phyloP scores from a whole-genome alignment of 805 yeast species.

The Myxozyma vanderwaltii region DNA sequence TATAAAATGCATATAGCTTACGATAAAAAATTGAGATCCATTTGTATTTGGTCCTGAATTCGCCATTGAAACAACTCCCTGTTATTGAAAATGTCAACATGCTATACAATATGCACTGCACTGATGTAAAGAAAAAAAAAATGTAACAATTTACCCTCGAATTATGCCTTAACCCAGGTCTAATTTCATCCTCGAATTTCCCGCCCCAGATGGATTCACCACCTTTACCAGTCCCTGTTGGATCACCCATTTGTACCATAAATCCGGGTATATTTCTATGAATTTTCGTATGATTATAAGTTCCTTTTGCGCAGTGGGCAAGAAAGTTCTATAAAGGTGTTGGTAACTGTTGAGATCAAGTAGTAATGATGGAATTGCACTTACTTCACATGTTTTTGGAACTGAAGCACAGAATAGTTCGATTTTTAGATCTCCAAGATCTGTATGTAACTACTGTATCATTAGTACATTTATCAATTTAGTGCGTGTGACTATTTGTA shows the following conservation, averaged over 20 bases:
- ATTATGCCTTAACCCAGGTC: constrained; percentile 34
- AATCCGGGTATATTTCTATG: constrained; percentile 49
- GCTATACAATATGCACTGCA: neutral
- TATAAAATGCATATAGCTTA: constrained; percentile 32
- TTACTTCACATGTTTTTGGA: constrained; percentile 47
- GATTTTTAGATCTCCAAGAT: constrained; percentile 46
- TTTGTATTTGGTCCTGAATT: constrained; percentile 58
- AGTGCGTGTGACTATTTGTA: too few species aligned
- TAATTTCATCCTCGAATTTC: constrained; percentile 38
- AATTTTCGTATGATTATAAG: constrained; percentile 42
- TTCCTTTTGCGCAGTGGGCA: constrained; percentile 51
- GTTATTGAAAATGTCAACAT: neutral
- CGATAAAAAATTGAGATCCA: constrained; percentile 56
- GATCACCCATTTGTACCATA: constrained; percentile 54
- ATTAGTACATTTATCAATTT: neutral
- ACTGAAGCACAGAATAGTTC: constrained; percentile 46
- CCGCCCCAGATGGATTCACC: constrained; percentile 41
- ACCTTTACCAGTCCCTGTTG: constrained; percentile 41
- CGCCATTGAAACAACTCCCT: constrained; percentile 53
- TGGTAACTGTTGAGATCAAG: neutral
- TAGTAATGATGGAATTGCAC: constrained; percentile 16
- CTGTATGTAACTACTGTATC: constrained; percentile 43
- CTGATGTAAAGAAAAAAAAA: neutral
- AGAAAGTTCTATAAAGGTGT: constrained; percentile 44
- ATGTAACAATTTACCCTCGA: constrained; percentile 29